Evolutionary conservation across 2,329 filamentous ascomycete species (phyloP).

Genomic region (Clonostachys rosea): DNA sequence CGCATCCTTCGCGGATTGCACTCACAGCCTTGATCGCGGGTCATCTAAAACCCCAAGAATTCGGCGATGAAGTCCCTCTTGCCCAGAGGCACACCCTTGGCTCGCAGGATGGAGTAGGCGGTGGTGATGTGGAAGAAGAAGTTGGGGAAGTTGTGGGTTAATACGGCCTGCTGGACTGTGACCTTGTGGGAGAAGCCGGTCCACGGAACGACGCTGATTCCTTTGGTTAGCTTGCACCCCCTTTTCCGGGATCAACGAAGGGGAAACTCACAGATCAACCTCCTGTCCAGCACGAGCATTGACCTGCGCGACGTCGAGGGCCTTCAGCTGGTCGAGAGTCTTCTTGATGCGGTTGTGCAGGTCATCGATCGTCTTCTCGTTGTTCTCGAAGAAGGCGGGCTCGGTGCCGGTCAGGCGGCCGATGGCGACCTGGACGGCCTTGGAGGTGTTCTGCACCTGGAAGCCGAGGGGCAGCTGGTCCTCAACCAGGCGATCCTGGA

Average conservation of each 20-base stretch:
- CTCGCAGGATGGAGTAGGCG: conserved; percentile 52
- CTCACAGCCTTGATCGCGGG: too few relatives aligned
- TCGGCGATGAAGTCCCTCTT: conserved; percentile 45
- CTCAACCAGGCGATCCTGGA: too few relatives aligned
- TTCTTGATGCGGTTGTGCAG: conserved; percentile 16
- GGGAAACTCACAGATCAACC: conserved; percentile 11
- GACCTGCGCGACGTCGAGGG: conserved; percentile 8
- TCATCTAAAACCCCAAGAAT: too few relatives aligned
- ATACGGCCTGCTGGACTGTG: conserved; percentile 32
- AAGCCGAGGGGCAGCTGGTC: conserved; percentile 38
- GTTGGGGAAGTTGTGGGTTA: conserved; percentile 45
- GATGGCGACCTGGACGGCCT: conserved; percentile 20
- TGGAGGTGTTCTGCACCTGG: conserved; percentile 28
- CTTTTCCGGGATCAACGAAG: too few relatives aligned
- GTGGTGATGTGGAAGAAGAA: conserved; percentile 56
- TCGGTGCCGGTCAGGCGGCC: conserved; percentile 21
- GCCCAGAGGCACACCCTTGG: conserved; percentile 51
- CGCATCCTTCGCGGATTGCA: too few relatives aligned
- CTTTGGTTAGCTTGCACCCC: too few relatives aligned
- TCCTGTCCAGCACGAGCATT: conserved; percentile 15
- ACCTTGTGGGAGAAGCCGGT: too few relatives aligned
- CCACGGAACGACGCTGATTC: too few relatives aligned
- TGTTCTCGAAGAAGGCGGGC: conserved; percentile 8
- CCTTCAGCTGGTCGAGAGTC: conserved; percentile 20
- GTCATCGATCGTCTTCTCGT: conserved; percentile 20